Base-by-base conservation (phyloP, 2,329 filamentous ascomycete genomes). In the Fusarium mexicanum region DNA sequence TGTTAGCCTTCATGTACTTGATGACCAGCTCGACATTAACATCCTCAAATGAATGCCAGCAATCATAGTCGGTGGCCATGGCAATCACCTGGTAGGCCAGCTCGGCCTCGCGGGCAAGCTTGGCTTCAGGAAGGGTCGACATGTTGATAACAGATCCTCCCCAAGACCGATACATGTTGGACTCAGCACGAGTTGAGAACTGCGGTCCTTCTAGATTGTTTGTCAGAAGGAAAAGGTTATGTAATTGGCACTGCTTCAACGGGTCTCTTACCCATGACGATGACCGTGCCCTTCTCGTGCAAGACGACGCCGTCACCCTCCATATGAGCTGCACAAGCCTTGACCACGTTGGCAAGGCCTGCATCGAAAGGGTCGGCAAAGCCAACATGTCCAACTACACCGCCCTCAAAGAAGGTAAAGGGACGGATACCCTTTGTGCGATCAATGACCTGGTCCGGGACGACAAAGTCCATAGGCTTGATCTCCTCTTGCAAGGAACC, bases 41-140 rank as follows among this genome's bases (percentile, higher is more conserved):
- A 74, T 93, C 94, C 66, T 91, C 93, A 55, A 89, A 89, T 26
- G 89, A 91, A 81, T 95, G 93, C 96, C 96, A 99, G 90, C 96
- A 98, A 87, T 99, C 96, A 83, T 99, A 99, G 86, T 99, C 96
- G 35, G 96, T 99, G 40, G 94, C 94, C 96, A 99, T 99, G 88
- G 96, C 98, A 80, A 99, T 97, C 90, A 98, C 97, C 86, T 97
- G 95, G 84, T 98, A 98, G 41, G 93, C 93, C 78, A 99, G 93
- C 87, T 99, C 96, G 31, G 96, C 96, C 86, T 99, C 96, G 61
- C 94, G 92, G 16, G 96, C 96, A 26, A 99, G 91, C 88, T 99
- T 99, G 57, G 96, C 93, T 86, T 99, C 96, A 26, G 96, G 96
- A 22, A 99, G 89, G 20, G 92, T 93, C 50, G 94, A 97, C 96